Conservation (phyloP, 2,329 filamentous ascomycete species). For the Tolypocladium endophyticum region DNA sequence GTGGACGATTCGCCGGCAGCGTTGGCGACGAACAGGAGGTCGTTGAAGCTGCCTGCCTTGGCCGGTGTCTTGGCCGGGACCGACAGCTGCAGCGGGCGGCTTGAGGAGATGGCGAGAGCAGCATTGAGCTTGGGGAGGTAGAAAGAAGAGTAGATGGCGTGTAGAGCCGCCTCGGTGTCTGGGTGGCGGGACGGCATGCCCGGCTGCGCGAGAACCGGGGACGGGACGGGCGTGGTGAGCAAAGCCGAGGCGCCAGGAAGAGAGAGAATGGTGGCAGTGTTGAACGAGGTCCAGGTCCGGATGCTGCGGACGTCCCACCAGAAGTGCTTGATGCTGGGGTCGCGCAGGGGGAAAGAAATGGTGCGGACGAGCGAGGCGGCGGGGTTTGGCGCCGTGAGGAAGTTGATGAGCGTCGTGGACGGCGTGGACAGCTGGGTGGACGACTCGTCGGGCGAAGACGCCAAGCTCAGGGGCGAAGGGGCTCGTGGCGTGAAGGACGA, state of each 20-base stretch:
- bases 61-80: constrained; percentile 21
- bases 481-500: constrained; percentile 35
- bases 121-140: constrained; percentile 84
- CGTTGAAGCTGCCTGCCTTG: constrained; percentile 22
- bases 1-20: constrained; percentile 44
- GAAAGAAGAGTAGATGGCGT: constrained; percentile 64
- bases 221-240: constrained; percentile 58
- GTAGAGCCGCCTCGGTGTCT: constrained; percentile 67
- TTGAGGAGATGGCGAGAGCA: constrained; percentile 66
- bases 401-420: constrained; percentile 63
- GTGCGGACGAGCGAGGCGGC: constrained; percentile 73
- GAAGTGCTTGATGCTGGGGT: constrained; percentile 67
- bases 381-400: constrained; percentile 71
- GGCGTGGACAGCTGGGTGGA: constrained; percentile 27
- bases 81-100: constrained; percentile 46
- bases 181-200: constrained; percentile 52
- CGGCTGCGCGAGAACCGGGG: constrained; percentile 49
- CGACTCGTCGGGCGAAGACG: constrained; percentile 30
- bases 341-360: constrained; percentile 57
- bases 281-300: constrained; percentile 74
- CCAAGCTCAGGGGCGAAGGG: constrained; percentile 30
- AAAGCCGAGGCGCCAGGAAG: constrained; percentile 65
- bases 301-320: constrained; percentile 95
- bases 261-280: constrained; percentile 55
- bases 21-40: constrained; percentile 57